These are phyloP conservation scores for Globisporangium barbulae DNA, from an alignment of 352 stramenopile species.

Conservation along the genomic window DNA sequence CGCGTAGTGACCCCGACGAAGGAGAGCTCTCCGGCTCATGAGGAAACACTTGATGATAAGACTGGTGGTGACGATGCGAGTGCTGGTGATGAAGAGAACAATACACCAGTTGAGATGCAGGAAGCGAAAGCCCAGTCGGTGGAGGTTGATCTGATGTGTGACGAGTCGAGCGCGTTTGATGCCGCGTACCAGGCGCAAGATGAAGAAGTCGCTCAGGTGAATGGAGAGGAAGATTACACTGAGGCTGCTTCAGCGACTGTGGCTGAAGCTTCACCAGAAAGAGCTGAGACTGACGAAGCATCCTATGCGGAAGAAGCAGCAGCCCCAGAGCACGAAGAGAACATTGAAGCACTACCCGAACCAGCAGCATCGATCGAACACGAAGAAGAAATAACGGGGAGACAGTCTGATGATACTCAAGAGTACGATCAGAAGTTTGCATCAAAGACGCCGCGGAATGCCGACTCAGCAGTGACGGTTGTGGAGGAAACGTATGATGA, in stretches of 20 bases:
- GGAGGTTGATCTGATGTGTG: background rate
- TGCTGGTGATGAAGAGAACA: background rate
- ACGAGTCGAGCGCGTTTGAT: background rate
- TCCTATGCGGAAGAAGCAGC: background rate
- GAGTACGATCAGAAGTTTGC: conserved; percentile 14
- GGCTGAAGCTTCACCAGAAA: background rate
- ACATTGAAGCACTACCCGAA: background rate
- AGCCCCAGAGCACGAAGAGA: background rate
- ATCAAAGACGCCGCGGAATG: conserved; percentile 2
- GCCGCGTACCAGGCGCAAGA: background rate
- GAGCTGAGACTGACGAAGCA: no score
- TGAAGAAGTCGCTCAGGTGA: background rate
- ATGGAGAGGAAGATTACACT: background rate
- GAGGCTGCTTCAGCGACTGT: background rate
- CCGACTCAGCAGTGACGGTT: background rate
- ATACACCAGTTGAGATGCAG: background rate
- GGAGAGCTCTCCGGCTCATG: background rate
- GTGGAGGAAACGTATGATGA: background rate
- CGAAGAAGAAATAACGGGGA: background rate
- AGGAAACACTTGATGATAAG: background rate
- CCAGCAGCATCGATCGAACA: background rate
- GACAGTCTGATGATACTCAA: background rate
- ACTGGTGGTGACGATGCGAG: background rate
- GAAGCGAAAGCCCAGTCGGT: background rate
- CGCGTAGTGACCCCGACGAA: background rate